phyloP scores from a whole-genome alignment of 2,329 filamentous ascomycete species.

The Pseudofabraea citricarpa region DNA sequence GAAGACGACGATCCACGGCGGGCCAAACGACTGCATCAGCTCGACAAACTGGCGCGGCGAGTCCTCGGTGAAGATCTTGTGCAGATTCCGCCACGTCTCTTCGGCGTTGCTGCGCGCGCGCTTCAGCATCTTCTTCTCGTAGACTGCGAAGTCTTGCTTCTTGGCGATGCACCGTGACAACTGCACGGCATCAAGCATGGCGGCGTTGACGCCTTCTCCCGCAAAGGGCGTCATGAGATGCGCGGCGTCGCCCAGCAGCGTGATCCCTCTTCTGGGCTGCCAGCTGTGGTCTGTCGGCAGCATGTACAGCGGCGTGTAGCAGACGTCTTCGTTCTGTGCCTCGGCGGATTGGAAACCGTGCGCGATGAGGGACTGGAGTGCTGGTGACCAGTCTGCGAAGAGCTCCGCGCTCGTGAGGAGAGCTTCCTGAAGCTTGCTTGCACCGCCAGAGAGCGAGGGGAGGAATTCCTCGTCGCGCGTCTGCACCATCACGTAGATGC shows the following conservation, averaged over 20 bases:
- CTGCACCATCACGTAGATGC: constrained; percentile 12
- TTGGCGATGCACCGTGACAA: constrained; percentile 30
- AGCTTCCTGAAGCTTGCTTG: constrained; percentile 3
- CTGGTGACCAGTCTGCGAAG: constrained; percentile 23
- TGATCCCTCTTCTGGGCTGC: constrained; percentile 29
- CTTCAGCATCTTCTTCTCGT: constrained; percentile 23
- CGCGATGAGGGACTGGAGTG: constrained; percentile 22
- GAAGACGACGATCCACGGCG: too few species aligned
- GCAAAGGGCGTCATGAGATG: constrained; percentile 43
- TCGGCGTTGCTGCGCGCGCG: not conserved
- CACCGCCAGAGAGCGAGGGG: not conserved
- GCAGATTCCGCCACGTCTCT: not conserved
- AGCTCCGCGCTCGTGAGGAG: constrained; percentile 10
- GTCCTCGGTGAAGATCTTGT: not conserved
- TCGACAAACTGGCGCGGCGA: not conserved
- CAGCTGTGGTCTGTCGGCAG: constrained; percentile 14
- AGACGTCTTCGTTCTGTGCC: constrained; percentile 19
- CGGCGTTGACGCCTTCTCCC: constrained; percentile 37
- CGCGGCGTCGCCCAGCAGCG: constrained; percentile 45
- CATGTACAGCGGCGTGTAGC: constrained; percentile 18
- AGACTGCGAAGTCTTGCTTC: constrained; percentile 2
- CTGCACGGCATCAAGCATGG: constrained; percentile 34
- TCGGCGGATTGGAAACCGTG: too few species aligned
- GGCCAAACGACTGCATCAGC: not conserved
- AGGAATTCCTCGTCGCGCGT: not conserved